Conservation (phyloP, 2,329 filamentous ascomycete genomes). For the Sclerotinia borealis region DNA sequence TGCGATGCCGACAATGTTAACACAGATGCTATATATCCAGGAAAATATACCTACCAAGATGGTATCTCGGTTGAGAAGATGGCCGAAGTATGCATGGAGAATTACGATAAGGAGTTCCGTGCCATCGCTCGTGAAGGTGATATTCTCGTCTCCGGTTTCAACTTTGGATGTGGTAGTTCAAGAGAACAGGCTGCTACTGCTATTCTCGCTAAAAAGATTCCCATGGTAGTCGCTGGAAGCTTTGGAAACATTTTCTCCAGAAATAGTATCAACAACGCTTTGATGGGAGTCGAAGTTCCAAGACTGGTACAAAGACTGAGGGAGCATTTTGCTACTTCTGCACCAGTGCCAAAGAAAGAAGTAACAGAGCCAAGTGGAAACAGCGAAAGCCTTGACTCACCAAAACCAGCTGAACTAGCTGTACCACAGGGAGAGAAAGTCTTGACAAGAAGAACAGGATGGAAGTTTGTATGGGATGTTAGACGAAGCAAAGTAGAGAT, state of each 20-base stretch:
- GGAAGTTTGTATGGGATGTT: slow-evolving; percentile 80
- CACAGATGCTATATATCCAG: slow-evolving; percentile 89
- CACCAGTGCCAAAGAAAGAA: slow-evolving; percentile 35
- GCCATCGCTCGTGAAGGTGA: slow-evolving; percentile 61
- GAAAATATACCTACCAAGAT: slow-evolving; percentile 90
- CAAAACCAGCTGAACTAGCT: slow-evolving; percentile 37
- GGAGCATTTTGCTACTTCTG: slow-evolving; percentile 44
- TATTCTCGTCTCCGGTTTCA: slow-evolving; percentile 79
- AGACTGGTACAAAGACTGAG: slow-evolving; percentile 59
- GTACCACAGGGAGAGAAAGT: slow-evolving; percentile 42
- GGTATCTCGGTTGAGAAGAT: slow-evolving; percentile 69
- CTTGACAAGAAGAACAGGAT: slow-evolving; percentile 69
- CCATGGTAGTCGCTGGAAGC: slow-evolving; percentile 72
- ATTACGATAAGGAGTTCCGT: slow-evolving; percentile 75
- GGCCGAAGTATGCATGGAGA: slow-evolving; percentile 88
- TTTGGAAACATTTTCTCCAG: slow-evolving; percentile 80
- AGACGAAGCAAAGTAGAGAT: slow-evolving; percentile 63
- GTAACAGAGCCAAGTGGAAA: slow-evolving; percentile 48
- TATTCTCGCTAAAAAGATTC: slow-evolving; percentile 73
- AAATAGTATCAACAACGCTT: slow-evolving; percentile 74
- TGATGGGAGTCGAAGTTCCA: slow-evolving; percentile 67
- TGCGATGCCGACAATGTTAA: slow-evolving; percentile 82
- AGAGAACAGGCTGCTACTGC: slow-evolving; percentile 86
- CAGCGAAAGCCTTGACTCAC: slow-evolving; percentile 44
- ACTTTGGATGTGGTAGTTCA: slow-evolving; percentile 79